A percentile compares a stretch with the other conserved stretches of the same genome.
phyloP scores from a whole-genome alignment of 139 green algal species.

The Tetradesmus obliquus region DNA sequence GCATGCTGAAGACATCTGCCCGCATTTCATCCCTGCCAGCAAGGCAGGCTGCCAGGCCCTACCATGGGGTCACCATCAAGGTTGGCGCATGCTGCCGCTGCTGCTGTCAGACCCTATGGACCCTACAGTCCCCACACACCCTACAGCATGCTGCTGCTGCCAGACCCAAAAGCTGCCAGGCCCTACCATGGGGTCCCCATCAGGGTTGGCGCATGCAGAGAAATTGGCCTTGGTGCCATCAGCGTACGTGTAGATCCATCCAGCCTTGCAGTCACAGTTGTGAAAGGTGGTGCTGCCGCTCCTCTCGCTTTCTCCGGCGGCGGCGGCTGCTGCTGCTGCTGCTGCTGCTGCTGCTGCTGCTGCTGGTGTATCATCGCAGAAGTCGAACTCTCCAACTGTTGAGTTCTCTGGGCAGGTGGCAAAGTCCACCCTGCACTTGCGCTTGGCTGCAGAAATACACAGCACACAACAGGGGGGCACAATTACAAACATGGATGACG shows the following conservation, averaged over 20 bases:
- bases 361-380: not conserved
- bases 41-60: too few relatives aligned
- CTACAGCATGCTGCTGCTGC: too few relatives aligned
- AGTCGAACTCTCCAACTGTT: not conserved
- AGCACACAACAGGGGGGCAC: not conserved
- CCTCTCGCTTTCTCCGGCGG: too few relatives aligned
- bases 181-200: conserved; percentile 6
- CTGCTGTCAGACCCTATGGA: too few relatives aligned
- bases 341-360: not conserved
- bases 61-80: too few relatives aligned
- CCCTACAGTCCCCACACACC: too few relatives aligned
- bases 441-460: not conserved
- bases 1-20: too few relatives aligned
- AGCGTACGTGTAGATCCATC: not conserved
- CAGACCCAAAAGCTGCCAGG: not conserved
- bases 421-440: not conserved
- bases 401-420: not conserved
- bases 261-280: not conserved
- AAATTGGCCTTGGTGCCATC: not conserved
- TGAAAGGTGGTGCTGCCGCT: not conserved
- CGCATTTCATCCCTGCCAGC: too few relatives aligned
- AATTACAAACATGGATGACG: too few relatives aligned
- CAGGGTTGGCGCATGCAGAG: conserved; percentile 23
- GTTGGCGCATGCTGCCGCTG: too few relatives aligned
- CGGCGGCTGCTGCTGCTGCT: too few relatives aligned